Conservation (phyloP, 371 early-diverging fungal genomes). For the Conidiobolus incongruus region DNA sequence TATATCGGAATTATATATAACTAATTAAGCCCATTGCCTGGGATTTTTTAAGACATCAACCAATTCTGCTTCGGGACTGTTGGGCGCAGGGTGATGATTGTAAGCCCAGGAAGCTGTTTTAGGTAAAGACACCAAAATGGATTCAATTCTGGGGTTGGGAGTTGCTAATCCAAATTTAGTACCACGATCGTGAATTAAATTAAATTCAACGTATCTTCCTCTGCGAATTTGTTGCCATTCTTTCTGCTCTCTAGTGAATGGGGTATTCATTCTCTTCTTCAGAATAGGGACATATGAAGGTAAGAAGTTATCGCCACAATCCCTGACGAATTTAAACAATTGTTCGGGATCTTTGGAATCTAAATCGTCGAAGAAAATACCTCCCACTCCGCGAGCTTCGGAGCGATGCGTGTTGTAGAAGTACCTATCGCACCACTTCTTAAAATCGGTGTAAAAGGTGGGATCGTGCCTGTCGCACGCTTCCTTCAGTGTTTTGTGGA, state of each 20-base stretch:
- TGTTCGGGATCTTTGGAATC: conserved; percentile 37
- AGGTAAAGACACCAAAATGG: conserved; percentile 67
- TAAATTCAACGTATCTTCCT: conserved; percentile 79
- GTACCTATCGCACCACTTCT: conserved; percentile 68
- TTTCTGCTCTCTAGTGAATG: conserved; percentile 37
- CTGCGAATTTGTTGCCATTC: conserved; percentile 69
- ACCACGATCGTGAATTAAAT: conserved; percentile 68
- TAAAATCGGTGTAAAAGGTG: conserved; percentile 44
- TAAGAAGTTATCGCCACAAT: conserved; percentile 46
- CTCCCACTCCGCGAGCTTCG: conserved; percentile 68
- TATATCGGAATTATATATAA: too few relatives aligned
- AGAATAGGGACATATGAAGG: conserved; percentile 55
- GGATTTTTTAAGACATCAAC: conserved; percentile 59
- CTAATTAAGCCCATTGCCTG: conserved; percentile 36
- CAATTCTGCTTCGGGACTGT: conserved; percentile 43
- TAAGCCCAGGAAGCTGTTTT: conserved; percentile 77
- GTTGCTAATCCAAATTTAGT: conserved; percentile 75
- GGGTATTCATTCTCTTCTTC: conserved; percentile 32
- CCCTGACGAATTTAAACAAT: conserved; percentile 40
- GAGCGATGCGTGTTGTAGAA: conserved; percentile 51
- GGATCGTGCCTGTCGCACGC: conserved; percentile 53
- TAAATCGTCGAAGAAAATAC: conserved; percentile 74
- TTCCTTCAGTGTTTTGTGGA: conserved; percentile 50
- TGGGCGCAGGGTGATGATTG: conserved; percentile 40
- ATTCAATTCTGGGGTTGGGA: conserved; percentile 70